A percentile compares a stretch with the other conserved stretches of the same genome.
phyloP scores from a whole-genome alignment of 352 stramenopile genomes.

The Pythium biforme region DNA sequence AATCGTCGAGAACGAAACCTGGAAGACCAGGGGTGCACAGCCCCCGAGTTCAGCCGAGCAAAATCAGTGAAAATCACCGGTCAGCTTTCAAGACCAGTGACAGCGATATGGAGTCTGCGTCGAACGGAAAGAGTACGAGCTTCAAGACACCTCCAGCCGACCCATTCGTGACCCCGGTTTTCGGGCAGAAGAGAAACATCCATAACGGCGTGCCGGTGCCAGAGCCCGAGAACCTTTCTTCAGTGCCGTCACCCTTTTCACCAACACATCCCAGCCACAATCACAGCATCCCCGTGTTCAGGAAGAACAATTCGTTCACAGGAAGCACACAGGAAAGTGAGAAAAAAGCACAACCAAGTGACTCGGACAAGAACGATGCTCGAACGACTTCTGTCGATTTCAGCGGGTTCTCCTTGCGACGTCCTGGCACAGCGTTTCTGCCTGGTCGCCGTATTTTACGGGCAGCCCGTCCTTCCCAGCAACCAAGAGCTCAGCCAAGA shows the following conservation, averaged over 20 bases:
- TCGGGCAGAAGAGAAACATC: constrained; percentile 17
- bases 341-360: not conserved
- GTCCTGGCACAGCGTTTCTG: constrained; percentile 10
- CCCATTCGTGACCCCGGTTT: constrained; percentile 47
- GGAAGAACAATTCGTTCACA: constrained; percentile 8
- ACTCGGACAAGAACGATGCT: not conserved
- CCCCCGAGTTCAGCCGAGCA: not conserved
- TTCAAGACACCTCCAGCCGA: constrained; percentile 33
- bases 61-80: not conserved
- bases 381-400: not conserved
- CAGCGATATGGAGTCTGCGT: not conserved
- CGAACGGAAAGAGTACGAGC: not conserved
- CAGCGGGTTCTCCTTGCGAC: not conserved
- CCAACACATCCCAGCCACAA: constrained; percentile 1
- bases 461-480: constrained; percentile 9
- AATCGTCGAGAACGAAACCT: not conserved
- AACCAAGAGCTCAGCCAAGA: not conserved
- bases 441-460: constrained; percentile 19
- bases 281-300: constrained; percentile 10
- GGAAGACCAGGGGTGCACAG: not conserved
- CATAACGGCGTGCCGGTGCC: not conserved
- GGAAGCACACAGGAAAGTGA: not conserved
- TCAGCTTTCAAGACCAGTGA: not conserved
- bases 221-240: not conserved
- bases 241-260: not conserved